Conservation (phyloP, 805 yeast genomes). For the Myxozyma neotropica region DNA sequence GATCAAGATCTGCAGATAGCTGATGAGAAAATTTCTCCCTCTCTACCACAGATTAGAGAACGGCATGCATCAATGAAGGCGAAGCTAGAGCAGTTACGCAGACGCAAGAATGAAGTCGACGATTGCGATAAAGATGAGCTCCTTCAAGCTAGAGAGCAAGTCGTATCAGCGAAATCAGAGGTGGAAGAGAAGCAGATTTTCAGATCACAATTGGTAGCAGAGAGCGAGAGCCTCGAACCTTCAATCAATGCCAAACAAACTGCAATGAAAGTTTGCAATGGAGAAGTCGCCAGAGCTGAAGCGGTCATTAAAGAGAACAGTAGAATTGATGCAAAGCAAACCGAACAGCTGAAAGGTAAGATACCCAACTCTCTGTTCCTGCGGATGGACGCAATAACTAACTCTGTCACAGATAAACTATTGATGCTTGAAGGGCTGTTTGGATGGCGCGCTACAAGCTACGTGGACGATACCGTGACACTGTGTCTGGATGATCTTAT, state of each 20-base stretch:
- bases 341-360: slow-evolving; percentile 22
- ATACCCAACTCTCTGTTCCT: not conserved
- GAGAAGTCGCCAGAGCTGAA: slow-evolving; percentile 34
- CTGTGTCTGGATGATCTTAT: slow-evolving; percentile 9
- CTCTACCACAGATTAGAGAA: slow-evolving; percentile 17
- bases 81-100: slow-evolving; percentile 30
- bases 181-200: slow-evolving; percentile 1
- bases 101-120: slow-evolving; percentile 22
- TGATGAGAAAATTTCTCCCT: slow-evolving; percentile 10
- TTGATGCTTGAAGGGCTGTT: slow-evolving; percentile 2
- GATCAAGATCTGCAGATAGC: slow-evolving; percentile 24
- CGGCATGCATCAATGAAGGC: slow-evolving; percentile 29
- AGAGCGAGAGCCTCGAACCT: slow-evolving; percentile 1
- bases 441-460: slow-evolving; percentile 19
- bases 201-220: not conserved
- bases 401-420: slow-evolving; percentile 9
- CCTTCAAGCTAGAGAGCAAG: slow-evolving; percentile 4
- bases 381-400: not conserved
- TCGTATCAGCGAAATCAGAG: slow-evolving; percentile 22
- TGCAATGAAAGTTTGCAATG: slow-evolving; percentile 24
- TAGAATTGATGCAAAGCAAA: slow-evolving; percentile 33
- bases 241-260: slow-evolving; percentile 21
- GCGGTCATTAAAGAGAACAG: slow-evolving; percentile 27
- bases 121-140: slow-evolving; percentile 33
- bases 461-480: not conserved